These are phyloP conservation scores for Xylariaceae sp. DNA, from an alignment of 2,329 filamentous ascomycete genomes.

Conservation along the genomic window DNA sequence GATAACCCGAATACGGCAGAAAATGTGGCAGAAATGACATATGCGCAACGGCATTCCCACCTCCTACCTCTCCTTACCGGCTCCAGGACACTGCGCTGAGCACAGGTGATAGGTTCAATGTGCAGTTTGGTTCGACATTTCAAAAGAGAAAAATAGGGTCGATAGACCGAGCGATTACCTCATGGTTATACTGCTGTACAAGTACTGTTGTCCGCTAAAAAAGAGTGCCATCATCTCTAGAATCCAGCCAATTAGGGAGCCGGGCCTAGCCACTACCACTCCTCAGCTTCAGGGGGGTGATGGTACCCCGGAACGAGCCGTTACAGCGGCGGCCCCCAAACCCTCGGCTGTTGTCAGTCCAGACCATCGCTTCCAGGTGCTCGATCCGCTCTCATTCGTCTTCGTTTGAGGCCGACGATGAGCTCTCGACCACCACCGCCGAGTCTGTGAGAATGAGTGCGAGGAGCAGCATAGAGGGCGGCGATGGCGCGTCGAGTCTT, in stretches of 20 bases:
- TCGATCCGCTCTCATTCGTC: constrained; percentile 57
- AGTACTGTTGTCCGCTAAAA: not conserved
- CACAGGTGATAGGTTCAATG: not conserved
- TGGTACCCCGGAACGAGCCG: constrained; percentile 34
- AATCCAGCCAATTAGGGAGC: constrained; percentile 8
- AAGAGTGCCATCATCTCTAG: not conserved
- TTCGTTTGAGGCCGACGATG: constrained; percentile 65
- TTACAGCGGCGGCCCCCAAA: constrained; percentile 35
- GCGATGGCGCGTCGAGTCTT: constrained; percentile 30
- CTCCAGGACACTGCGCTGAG: not conserved
- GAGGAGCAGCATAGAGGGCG: constrained; percentile 34
- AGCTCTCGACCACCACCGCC: constrained; percentile 45
- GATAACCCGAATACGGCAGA: not conserved
- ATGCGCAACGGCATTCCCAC: not conserved
- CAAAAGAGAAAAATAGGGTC: not conserved
- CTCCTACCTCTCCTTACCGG: not conserved
- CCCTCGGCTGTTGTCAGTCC: constrained; percentile 43
- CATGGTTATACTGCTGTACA: not conserved
- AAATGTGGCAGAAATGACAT: not conserved
- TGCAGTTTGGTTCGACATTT: not conserved
- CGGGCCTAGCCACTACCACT: constrained; percentile 1
- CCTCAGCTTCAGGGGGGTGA: constrained; percentile 12
- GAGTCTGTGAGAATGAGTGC: constrained; percentile 35
- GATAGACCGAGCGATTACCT: not conserved
- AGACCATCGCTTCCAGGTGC: constrained; percentile 48